Percentiles rank a stretch among this genome's conserved stretches.
phyloP scores from a whole-genome alignment of 306 rosid genomes.

The Senna siamea region DNA sequence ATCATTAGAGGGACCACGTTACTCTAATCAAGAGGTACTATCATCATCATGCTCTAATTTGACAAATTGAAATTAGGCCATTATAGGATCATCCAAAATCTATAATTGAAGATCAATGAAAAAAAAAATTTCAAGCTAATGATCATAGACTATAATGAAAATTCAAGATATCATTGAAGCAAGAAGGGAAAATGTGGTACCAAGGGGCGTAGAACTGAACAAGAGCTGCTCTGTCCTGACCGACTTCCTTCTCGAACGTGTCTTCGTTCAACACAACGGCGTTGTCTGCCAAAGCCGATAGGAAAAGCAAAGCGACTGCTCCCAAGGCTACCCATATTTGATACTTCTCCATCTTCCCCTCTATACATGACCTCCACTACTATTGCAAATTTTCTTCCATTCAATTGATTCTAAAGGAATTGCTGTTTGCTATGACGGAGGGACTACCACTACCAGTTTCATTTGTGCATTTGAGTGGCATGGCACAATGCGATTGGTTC shows the following conservation, averaged over 20 bases:
- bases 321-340: constrained; percentile 60
- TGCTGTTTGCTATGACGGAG: constrained; percentile 10
- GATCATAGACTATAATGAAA: neutral
- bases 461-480: constrained; percentile 1
- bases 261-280: constrained; percentile 78
- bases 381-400: neutral
- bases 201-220: constrained; percentile 98
- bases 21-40: neutral
- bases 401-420: constrained; percentile 26
- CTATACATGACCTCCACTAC: neutral
- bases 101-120: neutral
- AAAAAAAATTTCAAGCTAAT: neutral
- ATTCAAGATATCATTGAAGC: neutral
- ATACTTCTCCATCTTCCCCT: constrained; percentile 40
- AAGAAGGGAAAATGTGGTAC: constrained; percentile 41
- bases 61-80: neutral
- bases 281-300: constrained; percentile 71
- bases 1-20: neutral
- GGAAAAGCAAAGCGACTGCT: constrained; percentile 54
- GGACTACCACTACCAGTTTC: neutral
- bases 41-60: neutral
- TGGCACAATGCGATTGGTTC: constrained; percentile 30
- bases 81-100: constrained; percentile 13
- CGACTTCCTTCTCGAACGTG: constrained; percentile 85
- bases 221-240: constrained; percentile 85